Percentiles rank a stretch among this genome's conserved stretches.
phyloP scores from a whole-genome alignment of 2,329 filamentous ascomycete species.

The Trichocomaceae sp. region DNA sequence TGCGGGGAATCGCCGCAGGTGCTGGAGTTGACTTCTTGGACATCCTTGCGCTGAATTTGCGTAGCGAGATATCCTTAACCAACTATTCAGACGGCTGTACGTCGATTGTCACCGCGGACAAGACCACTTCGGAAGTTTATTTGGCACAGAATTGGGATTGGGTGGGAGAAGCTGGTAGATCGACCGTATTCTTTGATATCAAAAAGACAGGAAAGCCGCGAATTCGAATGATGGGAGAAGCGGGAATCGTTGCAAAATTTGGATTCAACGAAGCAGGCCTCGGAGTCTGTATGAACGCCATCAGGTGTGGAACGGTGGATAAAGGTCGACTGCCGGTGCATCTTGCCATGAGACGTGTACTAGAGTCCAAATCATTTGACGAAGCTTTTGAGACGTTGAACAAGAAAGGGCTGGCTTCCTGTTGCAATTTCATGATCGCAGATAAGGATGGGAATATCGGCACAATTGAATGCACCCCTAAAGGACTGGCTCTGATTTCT shows the following conservation, averaged over 20 bases:
- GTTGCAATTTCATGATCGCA: background rate
- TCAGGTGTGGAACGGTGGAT: background rate
- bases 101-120: background rate
- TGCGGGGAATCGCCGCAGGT: constrained; percentile 2
- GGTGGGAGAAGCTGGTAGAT: constrained; percentile 42
- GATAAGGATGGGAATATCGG: background rate
- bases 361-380: constrained; percentile 19
- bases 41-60: background rate
- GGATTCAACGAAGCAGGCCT: background rate
- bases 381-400: background rate
- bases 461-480: too few relatives aligned
- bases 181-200: constrained; percentile 29
- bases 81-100: constrained; percentile 1
- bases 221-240: background rate
- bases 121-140: background rate
- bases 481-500: too few relatives aligned
- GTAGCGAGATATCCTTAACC: background rate
- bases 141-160: constrained; percentile 32
- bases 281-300: background rate
- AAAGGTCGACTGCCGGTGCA: background rate
- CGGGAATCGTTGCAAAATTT: background rate
- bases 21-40: background rate
- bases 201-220: background rate
- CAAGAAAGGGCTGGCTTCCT: background rate
- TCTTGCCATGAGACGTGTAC: background rate